These are phyloP conservation scores for Annona squamosa DNA, from an alignment of 164 flowering plant species.

Conservation along the genomic window DNA sequence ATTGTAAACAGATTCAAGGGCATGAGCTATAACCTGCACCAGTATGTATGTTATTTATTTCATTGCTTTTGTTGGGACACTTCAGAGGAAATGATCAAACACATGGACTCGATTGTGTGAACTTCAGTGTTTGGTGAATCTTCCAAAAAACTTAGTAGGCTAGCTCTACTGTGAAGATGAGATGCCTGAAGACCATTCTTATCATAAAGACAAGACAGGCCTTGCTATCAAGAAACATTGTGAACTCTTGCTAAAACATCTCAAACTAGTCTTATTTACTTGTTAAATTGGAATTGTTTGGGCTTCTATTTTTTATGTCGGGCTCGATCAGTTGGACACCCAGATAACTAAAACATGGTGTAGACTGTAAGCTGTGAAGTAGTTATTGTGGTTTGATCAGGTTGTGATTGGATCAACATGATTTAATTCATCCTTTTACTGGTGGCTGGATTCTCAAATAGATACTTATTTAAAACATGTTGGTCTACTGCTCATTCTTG, in stretches of 20 bases:
- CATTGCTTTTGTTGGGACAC: not conserved
- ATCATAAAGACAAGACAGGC: not conserved
- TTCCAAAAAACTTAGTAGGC: not conserved
- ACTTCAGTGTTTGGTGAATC: not conserved
- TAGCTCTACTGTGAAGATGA: not conserved
- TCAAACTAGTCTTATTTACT: not conserved
- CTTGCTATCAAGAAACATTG: not conserved
- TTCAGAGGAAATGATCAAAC: not conserved
- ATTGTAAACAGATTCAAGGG: too few species aligned
- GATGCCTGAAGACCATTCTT: not conserved
- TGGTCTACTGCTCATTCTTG: too few species aligned
- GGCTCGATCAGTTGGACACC: not conserved
- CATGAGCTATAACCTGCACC: too few species aligned
- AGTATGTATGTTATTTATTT: too few species aligned
- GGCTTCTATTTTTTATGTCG: not conserved
- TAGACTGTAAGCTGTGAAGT: too few species aligned
- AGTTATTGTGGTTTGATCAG: too few species aligned
- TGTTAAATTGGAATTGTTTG: not conserved
- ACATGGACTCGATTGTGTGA: not conserved
- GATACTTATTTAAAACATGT: too few species aligned
- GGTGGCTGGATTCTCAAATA: too few species aligned
- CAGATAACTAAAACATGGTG: too few species aligned
- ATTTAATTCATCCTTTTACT: too few species aligned
- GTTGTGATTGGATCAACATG: too few species aligned
- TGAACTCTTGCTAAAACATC: not conserved